phyloP scores from a whole-genome alignment of 2,329 filamentous ascomycete species.

The Phyllosticta citribraziliensis region DNA sequence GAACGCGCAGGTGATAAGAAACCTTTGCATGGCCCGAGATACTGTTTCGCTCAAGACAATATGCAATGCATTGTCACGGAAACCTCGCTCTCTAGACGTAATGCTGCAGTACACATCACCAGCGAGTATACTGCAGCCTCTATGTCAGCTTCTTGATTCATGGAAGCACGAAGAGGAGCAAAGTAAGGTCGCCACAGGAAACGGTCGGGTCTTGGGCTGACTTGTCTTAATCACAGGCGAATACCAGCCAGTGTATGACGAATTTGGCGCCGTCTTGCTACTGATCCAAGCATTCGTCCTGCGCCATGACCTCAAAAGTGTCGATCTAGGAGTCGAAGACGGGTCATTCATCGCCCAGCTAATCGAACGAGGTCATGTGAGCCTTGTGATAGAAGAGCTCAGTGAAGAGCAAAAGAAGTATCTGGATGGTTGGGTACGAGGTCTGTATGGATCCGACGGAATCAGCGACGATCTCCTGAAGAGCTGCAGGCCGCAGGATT shows the following conservation, averaged over 20 bases:
- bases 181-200: conserved; percentile 24
- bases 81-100: conserved; percentile 62
- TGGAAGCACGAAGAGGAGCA: conserved; percentile 80
- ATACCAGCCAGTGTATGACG: conserved; percentile 77
- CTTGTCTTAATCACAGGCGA: conserved; percentile 42
- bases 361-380: conserved; percentile 49
- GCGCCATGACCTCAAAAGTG: conserved; percentile 56
- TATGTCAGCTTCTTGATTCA: conserved; percentile 66
- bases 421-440: conserved; percentile 65
- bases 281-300: conserved; percentile 66
- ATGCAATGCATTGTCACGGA: conserved; percentile 63
- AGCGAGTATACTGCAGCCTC: conserved; percentile 57
- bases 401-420: conserved; percentile 56
- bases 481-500: conserved; percentile 71
- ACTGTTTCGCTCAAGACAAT: conserved; percentile 71
- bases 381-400: conserved; percentile 49
- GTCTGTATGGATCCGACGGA: conserved; percentile 61
- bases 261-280: conserved; percentile 69
- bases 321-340: conserved; percentile 54
- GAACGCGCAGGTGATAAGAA: conserved; percentile 48
- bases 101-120: conserved; percentile 67
- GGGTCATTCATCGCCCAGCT: conserved; percentile 63
- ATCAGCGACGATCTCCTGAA: conserved; percentile 74
- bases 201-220: neutral
- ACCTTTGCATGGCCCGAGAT: conserved; percentile 62